These are phyloP conservation scores for Geotrichum restrictum DNA, from an alignment of 1,139 yeast species.

Conservation along the genomic window DNA sequence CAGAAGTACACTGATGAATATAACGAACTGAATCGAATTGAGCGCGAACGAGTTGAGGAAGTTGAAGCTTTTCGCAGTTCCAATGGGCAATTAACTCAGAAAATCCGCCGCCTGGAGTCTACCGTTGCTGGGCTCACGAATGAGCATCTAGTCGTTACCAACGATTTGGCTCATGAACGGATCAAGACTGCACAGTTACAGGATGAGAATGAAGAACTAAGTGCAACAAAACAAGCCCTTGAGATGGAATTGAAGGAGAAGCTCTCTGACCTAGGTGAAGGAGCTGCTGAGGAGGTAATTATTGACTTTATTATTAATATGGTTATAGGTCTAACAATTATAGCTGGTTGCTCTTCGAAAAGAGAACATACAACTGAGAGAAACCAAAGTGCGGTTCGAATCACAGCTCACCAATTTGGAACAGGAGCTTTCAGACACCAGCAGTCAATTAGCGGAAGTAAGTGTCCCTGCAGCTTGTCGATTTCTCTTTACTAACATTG, in stretches of 20 bases:
- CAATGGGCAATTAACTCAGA: slow-evolving; percentile 70
- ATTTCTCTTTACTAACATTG: slow-evolving; percentile 7
- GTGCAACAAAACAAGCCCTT: slow-evolving; percentile 51
- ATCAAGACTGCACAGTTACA: slow-evolving; percentile 61
- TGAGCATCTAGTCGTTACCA: slow-evolving; percentile 76
- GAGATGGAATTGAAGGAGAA: slow-evolving; percentile 31
- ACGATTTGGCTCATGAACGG: slow-evolving; percentile 64
- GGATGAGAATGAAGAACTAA: slow-evolving; percentile 59
- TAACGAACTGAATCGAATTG: slow-evolving; percentile 64
- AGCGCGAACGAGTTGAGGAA: slow-evolving; percentile 64
- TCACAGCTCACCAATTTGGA: slow-evolving; percentile 36
- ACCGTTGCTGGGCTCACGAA: slow-evolving; percentile 63
- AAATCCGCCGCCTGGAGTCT: slow-evolving; percentile 70
- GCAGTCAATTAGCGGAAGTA: slow-evolving; percentile 13
- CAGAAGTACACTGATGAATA: slow-evolving; percentile 70
- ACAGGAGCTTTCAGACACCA: slow-evolving; percentile 34
- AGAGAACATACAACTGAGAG: slow-evolving; percentile 41
- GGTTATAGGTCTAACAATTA: slow-evolving; percentile 45
- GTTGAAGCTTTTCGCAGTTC: slow-evolving; percentile 59
- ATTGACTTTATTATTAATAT: slow-evolving; percentile 42
- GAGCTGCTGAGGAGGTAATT: slow-evolving; percentile 20
- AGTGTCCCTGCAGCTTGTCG: slow-evolving; percentile 12
- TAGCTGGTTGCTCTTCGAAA: slow-evolving; percentile 49
- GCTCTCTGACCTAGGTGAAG: slow-evolving; percentile 16
- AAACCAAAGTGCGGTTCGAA: slow-evolving; percentile 36